These are phyloP conservation scores for Lotmaria passim DNA, from an alignment of 208 protist genomes.

Conservation along the genomic window DNA sequence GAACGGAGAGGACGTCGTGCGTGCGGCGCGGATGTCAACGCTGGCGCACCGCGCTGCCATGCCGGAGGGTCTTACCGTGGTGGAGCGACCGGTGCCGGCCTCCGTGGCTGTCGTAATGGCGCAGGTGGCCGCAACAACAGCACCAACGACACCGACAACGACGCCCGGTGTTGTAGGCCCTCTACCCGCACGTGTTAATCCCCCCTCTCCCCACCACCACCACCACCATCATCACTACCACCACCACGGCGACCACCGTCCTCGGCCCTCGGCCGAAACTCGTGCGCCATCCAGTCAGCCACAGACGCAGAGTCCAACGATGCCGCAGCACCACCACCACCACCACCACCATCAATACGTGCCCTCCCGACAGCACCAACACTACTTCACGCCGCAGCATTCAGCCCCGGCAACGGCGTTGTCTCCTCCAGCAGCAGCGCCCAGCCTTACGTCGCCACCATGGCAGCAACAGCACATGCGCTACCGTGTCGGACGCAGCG, in stretches of 20 bases:
- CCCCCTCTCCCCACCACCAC: not conserved
- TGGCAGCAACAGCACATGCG: conserved; percentile 27
- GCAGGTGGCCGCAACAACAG: not conserved
- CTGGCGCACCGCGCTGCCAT: not conserved
- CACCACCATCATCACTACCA: conserved; percentile 8
- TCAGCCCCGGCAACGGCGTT: not conserved
- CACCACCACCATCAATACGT: conserved; percentile 15
- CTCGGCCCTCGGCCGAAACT: not conserved
- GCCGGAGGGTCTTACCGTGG: not conserved
- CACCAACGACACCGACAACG: not conserved
- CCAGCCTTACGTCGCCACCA: not conserved
- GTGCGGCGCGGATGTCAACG: not conserved
- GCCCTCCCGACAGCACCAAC: not conserved
- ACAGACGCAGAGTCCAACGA: conserved; percentile 8
- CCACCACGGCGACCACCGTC: conserved; percentile 4
- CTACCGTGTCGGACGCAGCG: conserved; percentile 34
- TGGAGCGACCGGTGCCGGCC: conserved; percentile 22
- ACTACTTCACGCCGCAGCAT: not conserved
- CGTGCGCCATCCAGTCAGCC: conserved; percentile 10
- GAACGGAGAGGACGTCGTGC: conserved; percentile 4
- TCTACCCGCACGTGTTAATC: not conserved
- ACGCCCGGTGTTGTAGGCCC: not conserved
- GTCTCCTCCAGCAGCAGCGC: not conserved
- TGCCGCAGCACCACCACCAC: conserved; percentile 9
- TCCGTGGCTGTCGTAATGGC: conserved; percentile 27